A percentile compares a stretch with the other conserved stretches of the same genome.
These are phyloP conservation scores for Wickerhamomyces queroliae DNA, from an alignment of 805 yeast species.

Conservation along the genomic window DNA sequence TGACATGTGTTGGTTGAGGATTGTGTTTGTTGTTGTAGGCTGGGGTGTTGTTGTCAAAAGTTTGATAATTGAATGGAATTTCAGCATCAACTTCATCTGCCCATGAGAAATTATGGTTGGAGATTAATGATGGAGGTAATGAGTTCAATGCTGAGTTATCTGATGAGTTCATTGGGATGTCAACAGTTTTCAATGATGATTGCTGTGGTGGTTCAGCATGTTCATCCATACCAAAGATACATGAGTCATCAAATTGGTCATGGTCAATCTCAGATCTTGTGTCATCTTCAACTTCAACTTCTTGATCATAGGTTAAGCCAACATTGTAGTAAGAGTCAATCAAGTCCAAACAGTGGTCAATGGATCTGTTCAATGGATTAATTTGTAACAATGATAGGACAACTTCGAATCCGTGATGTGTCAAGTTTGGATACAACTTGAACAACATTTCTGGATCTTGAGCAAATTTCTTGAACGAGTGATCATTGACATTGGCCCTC, in stretches of 20 bases:
- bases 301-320: slow-evolving; percentile 67
- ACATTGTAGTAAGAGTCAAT: slow-evolving; percentile 25
- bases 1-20: not conserved
- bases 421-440: slow-evolving; percentile 71
- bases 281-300: too few relatives aligned
- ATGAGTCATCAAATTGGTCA: not conserved
- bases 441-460: slow-evolving; percentile 63
- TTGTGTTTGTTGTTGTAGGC: not conserved
- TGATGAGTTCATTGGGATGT: not conserved
- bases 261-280: slow-evolving; percentile 9
- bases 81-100: not conserved
- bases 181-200: not conserved
- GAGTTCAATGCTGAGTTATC: too few relatives aligned
- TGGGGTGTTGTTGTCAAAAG: not conserved
- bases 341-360: slow-evolving; percentile 47
- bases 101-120: not conserved
- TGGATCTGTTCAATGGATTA: slow-evolving; percentile 48
- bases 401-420: slow-evolving; percentile 64
- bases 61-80: not conserved
- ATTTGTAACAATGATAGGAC: slow-evolving; percentile 59
- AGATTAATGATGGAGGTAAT: not conserved
- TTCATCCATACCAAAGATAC: slow-evolving; percentile 3
- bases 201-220: not conserved
- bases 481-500: slow-evolving; percentile 62
- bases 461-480: slow-evolving; percentile 61